phyloP scores from a whole-genome alignment of 768 basidiomycete species.

The Suillus placidus region DNA sequence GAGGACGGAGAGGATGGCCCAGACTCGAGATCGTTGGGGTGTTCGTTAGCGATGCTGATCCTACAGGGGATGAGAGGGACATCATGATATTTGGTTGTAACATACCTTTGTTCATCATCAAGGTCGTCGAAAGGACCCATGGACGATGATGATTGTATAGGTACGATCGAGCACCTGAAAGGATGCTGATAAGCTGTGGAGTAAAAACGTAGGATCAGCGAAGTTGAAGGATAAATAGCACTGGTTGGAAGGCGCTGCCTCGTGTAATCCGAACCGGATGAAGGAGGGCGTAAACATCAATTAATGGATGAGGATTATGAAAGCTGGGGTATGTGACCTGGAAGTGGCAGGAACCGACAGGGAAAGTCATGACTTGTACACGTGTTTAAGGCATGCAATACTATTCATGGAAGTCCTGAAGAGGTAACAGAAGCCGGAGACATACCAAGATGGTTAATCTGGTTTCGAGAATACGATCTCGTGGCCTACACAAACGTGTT shows the following conservation, averaged over 20 bases:
- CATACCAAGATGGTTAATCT: conserved; percentile 6
- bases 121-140: conserved; percentile 32
- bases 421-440: neutral
- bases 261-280: conserved; percentile 27
- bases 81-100: neutral
- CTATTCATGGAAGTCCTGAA: conserved; percentile 19
- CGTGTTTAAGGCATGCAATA: conserved; percentile 29
- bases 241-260: conserved; percentile 21
- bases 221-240: conserved; percentile 12
- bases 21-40: conserved; percentile 35
- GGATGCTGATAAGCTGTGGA: conserved; percentile 10
- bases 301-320: conserved; percentile 15
- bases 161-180: conserved; percentile 11
- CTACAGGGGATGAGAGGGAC: conserved; percentile 16
- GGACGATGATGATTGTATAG: conserved; percentile 17
- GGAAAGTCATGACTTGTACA: conserved; percentile 24
- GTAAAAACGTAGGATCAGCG: conserved; percentile 9
- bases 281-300: conserved; percentile 21
- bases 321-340: conserved; percentile 18
- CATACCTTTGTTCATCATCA: conserved; percentile 33
- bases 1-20: conserved; percentile 30
- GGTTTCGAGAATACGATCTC: conserved; percentile 1
- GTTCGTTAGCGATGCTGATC: conserved; percentile 28
- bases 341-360: conserved; percentile 10
- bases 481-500: neutral